Percentiles rank a stretch among this genome's conserved stretches.
Conservation (phyloP, 1,284 basidiomycete genomes). For the Vanrija sp. region DNA sequence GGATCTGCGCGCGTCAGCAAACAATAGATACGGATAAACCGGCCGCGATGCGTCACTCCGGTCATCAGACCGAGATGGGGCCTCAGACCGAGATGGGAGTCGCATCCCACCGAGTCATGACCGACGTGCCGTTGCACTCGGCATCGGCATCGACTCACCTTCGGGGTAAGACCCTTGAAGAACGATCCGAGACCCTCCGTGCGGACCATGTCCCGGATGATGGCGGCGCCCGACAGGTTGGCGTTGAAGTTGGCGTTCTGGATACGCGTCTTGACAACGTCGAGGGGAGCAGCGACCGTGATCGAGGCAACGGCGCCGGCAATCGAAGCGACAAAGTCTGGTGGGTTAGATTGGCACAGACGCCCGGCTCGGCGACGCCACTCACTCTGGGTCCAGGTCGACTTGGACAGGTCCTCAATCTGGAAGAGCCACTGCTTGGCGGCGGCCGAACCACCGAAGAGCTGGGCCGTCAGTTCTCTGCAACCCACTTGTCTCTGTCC, state of each 20-base stretch:
- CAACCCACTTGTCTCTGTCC: neutral
- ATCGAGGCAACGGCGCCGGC: constrained; percentile 93
- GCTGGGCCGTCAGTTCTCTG: constrained; percentile 51
- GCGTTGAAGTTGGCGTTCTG: constrained; percentile 97
- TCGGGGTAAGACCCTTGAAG: constrained; percentile 95
- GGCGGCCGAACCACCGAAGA: constrained; percentile 91
- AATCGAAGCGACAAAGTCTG: constrained; percentile 83
- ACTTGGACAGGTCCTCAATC: constrained; percentile 81
- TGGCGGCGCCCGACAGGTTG: constrained; percentile 76
- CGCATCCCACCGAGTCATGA: too few species aligned
- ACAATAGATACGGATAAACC: neutral
- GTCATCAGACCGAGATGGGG: neutral
- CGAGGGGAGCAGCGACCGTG: constrained; percentile 91
- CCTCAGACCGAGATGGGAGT: neutral
- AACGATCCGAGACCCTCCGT: constrained; percentile 82
- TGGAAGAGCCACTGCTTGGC: constrained; percentile 93
- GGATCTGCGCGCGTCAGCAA: constrained; percentile 58
- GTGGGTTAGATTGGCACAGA: neutral
- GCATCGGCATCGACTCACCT: constrained; percentile 67
- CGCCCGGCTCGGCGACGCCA: constrained; percentile 32
- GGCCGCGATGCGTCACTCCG: neutral
- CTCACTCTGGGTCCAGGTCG: constrained; percentile 83
- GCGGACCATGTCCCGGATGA: constrained; percentile 81
- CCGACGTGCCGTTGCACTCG: too few species aligned
- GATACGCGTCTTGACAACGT: constrained; percentile 94